Evolutionary conservation across 352 stramenopile species (phyloP), one percentile per base, ranked within the genome.

Genomic region (Thalassiosira mediterranea): DNA sequence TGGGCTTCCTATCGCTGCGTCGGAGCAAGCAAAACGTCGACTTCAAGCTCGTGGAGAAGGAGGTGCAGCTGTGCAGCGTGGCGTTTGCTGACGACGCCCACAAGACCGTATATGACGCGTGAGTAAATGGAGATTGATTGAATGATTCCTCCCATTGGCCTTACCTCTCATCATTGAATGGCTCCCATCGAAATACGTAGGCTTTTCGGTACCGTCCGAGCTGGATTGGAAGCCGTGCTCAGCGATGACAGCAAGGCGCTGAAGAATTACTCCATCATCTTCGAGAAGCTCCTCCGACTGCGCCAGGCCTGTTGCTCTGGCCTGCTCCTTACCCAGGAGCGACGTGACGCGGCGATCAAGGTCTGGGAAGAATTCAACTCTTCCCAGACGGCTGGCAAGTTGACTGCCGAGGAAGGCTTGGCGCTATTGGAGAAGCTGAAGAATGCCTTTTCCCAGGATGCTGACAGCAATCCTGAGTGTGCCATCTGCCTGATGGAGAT

Each of bases 271-370:
- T 60, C 40, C 19, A 29, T 68, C 49, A 91, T 97, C 4, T 96
- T 97, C 69, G 93, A 96, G 74, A 90, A 95, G 38, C 69, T 97
- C 3, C 61, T 97, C 1, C 90, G 94, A 7, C 75, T 97, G 2
- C 86, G 94, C 2, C 94, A 97, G 60, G 89, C 94, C 2, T 97
- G 93, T 38, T 83, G 95, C 72, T 83, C 87, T 8, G 89, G 76
- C 40, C 70, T 76, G 40, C 75, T 97, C 0, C 83, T 97, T 13
- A 62, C 72, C 7, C 17, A 80, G 25, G 72, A 85, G 17, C 32
- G 75, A 15, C 51, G 72, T 34, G 70, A 84, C n/a, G 44, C 63
- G 17, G 77, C 80, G 11, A 44, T 72, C 13, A 79, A 84, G 21
- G 37, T 87, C 1, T 83, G 70, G 62, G 64, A 72, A 15, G 59